Conservation (phyloP, 2,329 filamentous ascomycete genomes). For the Pseudophaeomoniella oleicola region DNA sequence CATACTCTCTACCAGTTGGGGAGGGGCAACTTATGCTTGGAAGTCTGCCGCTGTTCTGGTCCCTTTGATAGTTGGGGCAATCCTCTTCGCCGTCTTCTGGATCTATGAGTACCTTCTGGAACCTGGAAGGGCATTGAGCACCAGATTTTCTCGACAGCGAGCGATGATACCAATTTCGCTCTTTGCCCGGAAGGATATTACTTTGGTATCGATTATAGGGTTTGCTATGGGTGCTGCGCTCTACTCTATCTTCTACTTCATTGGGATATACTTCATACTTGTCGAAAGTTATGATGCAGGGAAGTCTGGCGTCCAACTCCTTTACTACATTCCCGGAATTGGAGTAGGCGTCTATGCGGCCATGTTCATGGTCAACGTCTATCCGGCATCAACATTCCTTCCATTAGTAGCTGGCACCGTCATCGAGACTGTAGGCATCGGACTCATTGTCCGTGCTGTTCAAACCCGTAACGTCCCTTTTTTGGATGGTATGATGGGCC, state of each 20-base stretch:
- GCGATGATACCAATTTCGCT: constrained; percentile 52
- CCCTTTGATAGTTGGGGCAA: constrained; percentile 30
- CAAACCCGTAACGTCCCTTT: constrained; percentile 30
- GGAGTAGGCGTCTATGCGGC: constrained; percentile 44
- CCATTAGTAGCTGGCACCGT: constrained; percentile 43
- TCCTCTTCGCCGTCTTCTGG: constrained; percentile 28
- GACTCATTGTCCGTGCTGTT: constrained; percentile 43
- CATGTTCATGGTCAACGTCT: constrained; percentile 45
- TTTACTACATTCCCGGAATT: constrained; percentile 51
- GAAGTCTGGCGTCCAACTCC: constrained; percentile 40
- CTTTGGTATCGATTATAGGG: constrained; percentile 47
- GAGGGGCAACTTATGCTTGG: constrained; percentile 40
- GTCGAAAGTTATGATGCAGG: constrained; percentile 39
- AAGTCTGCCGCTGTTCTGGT: constrained; percentile 31
- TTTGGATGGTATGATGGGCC: constrained; percentile 52
- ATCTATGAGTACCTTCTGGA: constrained; percentile 41
- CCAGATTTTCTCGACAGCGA: constrained; percentile 37
- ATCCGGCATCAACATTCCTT: constrained; percentile 46
- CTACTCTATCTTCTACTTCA: constrained; percentile 51
- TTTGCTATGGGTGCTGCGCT: constrained; percentile 41
- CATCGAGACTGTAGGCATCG: constrained; percentile 43
- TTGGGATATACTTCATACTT: constrained; percentile 52
- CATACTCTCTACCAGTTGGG: constrained; percentile 42
- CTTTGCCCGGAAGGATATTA: constrained; percentile 41
- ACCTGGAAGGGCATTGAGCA: constrained; percentile 31